Base-by-base conservation (phyloP, 345 rosid species). In the Eutrema japonicum region DNA sequence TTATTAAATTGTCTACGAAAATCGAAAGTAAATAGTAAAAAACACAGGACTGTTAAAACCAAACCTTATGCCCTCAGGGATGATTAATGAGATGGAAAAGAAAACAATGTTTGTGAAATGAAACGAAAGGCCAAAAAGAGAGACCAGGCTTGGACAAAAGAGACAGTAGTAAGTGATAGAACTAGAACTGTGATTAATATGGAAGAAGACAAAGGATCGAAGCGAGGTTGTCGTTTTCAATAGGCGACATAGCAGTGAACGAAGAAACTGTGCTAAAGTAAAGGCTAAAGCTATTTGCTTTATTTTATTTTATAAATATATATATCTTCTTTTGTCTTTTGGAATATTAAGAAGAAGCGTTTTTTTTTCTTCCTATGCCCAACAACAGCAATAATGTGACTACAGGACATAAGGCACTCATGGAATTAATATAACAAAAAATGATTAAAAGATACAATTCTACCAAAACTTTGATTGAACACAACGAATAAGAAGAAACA, bases 341-440 rank as follows among this genome's bases (percentile, higher is more conserved):
- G 40, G 59, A 51, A 64, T 41, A 74, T 45, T 13, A 48, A 46
- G 40, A 48, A 35, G 30, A 51, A 46, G 43, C 8, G 30, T 35
- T 29, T 63, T 43, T 38, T 42, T 32, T 32, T n/a, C n/a, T 32
- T 47, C 51, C 18, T 37, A 55, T 29, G 47, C 29, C 56, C 38
- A 61, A 68, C 78, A 62, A 48, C 52, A 54, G 41, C 80, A 71
- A 71, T 71, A 65, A 77, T 70, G 76, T 74, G 82, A 77, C 46
- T 76, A 81, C 78, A 75, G 58, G 87, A 88, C 98, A 90, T 77
- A 77, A 81, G 88, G 91, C 85, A 82, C 68, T 70, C 53, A 70
- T 64, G 38, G 42, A 55, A 30, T 61, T n/a, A 51, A 51, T 11
- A 40, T 38, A 49, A 55, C 46, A 42, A 14, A 22, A 45, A 52